phyloP scores from a whole-genome alignment of 441 rosid genomes.

The Lepidium campestre region DNA sequence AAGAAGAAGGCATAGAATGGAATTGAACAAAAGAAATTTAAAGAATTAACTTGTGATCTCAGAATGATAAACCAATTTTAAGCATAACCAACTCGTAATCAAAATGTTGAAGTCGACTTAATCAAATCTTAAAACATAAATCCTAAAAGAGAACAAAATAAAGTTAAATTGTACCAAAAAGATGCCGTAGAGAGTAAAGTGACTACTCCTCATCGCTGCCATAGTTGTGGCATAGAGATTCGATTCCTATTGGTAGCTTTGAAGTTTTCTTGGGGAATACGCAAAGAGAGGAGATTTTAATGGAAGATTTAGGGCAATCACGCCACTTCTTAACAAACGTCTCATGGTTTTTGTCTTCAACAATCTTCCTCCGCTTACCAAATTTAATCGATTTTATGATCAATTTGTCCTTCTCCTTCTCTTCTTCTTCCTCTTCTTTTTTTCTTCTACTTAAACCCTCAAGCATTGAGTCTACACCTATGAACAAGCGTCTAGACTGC shows the following conservation, averaged over 20 bases:
- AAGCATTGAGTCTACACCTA: not conserved
- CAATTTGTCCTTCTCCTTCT: not conserved
- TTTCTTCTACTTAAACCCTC: not conserved
- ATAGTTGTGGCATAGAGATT: not conserved
- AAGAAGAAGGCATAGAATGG: too few relatives aligned
- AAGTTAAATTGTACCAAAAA: too few relatives aligned
- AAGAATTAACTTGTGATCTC: too few relatives aligned
- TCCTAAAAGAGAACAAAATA: too few relatives aligned
- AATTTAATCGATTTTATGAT: not conserved
- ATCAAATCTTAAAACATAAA: too few relatives aligned
- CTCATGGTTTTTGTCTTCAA: not conserved
- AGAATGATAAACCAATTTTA: too few relatives aligned
- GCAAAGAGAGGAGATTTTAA: not conserved
- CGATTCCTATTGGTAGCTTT: not conserved
- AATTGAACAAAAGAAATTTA: too few relatives aligned
- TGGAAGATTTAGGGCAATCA: not conserved
- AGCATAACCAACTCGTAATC: too few relatives aligned
- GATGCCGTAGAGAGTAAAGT: not conserved
- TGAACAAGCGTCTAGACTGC: slow-evolving; percentile 1
- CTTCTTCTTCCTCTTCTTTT: not conserved
- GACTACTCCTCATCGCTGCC: not conserved
- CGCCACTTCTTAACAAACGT: not conserved
- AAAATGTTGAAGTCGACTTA: too few relatives aligned
- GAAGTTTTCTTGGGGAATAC: not conserved
- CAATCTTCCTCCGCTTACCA: not conserved